Percentiles rank a stretch among this genome's conserved stretches.
phyloP scores from a whole-genome alignment of 2,329 filamentous ascomycete genomes.

The Fusarium keratoplasticum region DNA sequence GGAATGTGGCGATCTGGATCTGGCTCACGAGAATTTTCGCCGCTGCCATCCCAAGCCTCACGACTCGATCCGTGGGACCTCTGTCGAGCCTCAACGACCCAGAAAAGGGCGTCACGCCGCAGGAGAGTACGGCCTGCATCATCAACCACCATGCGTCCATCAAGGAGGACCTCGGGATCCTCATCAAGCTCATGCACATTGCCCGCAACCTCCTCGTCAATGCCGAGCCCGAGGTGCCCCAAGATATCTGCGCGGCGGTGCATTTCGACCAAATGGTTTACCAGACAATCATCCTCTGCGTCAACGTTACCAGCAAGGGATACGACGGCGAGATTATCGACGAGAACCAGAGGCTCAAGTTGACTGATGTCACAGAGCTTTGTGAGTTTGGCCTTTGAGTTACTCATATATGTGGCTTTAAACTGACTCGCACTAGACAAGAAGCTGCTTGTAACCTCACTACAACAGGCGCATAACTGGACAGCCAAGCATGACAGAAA shows the following conservation, averaged over 20 bases:
- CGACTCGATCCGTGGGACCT: slow-evolving; percentile 68
- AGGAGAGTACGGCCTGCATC: slow-evolving; percentile 72
- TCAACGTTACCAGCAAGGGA: slow-evolving; percentile 75
- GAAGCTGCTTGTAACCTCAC: slow-evolving; percentile 72
- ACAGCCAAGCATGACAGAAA: slow-evolving; percentile 76
- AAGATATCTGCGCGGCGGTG: slow-evolving; percentile 73
- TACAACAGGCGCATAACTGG: slow-evolving; percentile 77
- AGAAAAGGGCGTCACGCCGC: slow-evolving; percentile 67
- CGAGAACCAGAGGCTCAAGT: slow-evolving; percentile 65
- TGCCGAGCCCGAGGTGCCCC: slow-evolving; percentile 72
- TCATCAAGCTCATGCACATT: slow-evolving; percentile 76
- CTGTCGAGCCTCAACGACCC: slow-evolving; percentile 65
- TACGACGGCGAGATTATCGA: slow-evolving; percentile 74
- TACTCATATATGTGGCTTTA: background rate
- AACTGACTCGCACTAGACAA: slow-evolving; percentile 61
- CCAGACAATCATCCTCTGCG: slow-evolving; percentile 73
- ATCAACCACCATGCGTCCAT: slow-evolving; percentile 71
- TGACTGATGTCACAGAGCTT: slow-evolving; percentile 73
- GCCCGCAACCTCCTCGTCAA: slow-evolving; percentile 74
- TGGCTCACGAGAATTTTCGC: slow-evolving; percentile 72
- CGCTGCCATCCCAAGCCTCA: slow-evolving; percentile 70
- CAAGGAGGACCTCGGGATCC: slow-evolving; percentile 71
- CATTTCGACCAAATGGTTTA: slow-evolving; percentile 75
- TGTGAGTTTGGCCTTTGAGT: slow-evolving; percentile 58
- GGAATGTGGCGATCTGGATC: slow-evolving; percentile 74